Evolutionary conservation across 306 rosid genomes (phyloP), one percentile per base, ranked within the genome.

Genomic region (Sophora flavescens): DNA sequence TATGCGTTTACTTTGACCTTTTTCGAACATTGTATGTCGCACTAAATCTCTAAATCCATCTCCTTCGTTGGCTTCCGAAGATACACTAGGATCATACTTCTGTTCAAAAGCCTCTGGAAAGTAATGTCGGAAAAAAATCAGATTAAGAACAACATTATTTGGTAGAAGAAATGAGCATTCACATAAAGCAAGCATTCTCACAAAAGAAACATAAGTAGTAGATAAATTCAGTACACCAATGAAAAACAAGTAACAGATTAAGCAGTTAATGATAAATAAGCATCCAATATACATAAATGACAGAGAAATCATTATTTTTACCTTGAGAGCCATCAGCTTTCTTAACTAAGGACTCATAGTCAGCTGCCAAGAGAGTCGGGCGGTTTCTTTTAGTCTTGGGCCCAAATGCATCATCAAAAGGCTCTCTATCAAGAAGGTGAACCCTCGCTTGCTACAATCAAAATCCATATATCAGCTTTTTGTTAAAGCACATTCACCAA

Each of bases 1-100:
- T 61, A 95, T 95, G 41, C 96, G 97, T 84, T 95, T 95, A 86
- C 98, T 95, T 78, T 95, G 98, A 75, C 98, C 98, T 84, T 95
- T 95, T 32, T 95, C 98, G 74, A 95, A 95, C 98, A 95, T 95
- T 30, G 72, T 90, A 83, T 95, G 98, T 38, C 98, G 89, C 72
- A 89, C 97, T 57, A 95, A 85, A 83, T 89, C 97, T 81, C 97
- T 87, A 75, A 92, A 79, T 62, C 93, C 97, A 70, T 86, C 98
- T 28, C 42, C 93, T 80, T 87, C 97, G 62, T 63, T 14, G 68
- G 72, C 93, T 78, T 88, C 97, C 30, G 77, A 75, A 57, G 90
- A 71, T n/a, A 4, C 80, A 76, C 56, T 78, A 44, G 75, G 76
- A 74, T 63, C 83, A 76, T 72, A 78, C 84, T 92, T 92, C 89